Conservation (phyloP, 768 basidiomycete genomes). For the Phaeotremella fagi region DNA sequence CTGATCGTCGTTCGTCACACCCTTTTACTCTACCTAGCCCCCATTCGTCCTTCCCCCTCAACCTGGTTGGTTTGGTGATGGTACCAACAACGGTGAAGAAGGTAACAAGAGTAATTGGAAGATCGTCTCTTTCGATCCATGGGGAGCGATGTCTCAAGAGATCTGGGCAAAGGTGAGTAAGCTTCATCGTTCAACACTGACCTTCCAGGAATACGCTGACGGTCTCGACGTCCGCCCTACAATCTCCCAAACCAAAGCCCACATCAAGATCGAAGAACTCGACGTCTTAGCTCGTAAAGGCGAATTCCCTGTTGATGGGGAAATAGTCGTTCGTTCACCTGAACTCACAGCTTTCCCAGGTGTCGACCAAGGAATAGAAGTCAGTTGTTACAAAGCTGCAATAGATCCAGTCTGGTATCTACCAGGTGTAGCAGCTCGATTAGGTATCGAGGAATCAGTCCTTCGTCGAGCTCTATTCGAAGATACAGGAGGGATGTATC, state of each 20-base stretch:
- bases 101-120: constrained; percentile 56
- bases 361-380: constrained; percentile 69
- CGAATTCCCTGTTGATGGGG: constrained; percentile 70
- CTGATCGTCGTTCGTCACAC: no score
- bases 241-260: constrained; percentile 84
- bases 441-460: constrained; percentile 79
- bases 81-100: constrained; percentile 17
- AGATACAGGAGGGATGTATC: constrained; percentile 63
- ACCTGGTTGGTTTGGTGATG: constrained; percentile 60
- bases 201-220: constrained; percentile 36
- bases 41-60: constrained; percentile 73
- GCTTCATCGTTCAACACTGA: background rate
- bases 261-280: constrained; percentile 90
- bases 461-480: constrained; percentile 91
- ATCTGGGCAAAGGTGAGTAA: constrained; percentile 34
- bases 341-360: constrained; percentile 41
- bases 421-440: constrained; percentile 88
- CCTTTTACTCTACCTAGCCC: no score
- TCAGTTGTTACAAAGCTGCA: constrained; percentile 84
- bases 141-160: constrained; percentile 72
- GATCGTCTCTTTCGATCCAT: constrained; percentile 92
- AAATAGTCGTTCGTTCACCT: constrained; percentile 66
- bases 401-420: constrained; percentile 96
- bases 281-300: constrained; percentile 75
- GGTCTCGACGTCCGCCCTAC: constrained; percentile 85